A percentile compares a stretch with the other conserved stretches of the same genome.
phyloP scores from a whole-genome alignment of 2,329 filamentous ascomycete species.

The Herpotrichia juniperi region DNA sequence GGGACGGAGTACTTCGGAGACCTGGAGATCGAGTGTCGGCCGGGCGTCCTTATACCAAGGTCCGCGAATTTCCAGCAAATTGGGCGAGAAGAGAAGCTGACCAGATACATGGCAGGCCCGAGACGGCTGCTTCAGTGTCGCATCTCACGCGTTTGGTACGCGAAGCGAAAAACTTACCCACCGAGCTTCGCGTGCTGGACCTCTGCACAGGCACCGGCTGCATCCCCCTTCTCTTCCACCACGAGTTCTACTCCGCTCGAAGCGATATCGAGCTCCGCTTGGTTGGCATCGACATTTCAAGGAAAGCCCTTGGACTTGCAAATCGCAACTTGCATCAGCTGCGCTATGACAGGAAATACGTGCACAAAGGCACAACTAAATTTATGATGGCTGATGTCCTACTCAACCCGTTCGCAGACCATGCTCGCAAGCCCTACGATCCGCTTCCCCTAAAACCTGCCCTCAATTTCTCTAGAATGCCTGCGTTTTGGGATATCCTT shows the following conservation, averaged over 20 bases:
- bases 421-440: slow-evolving; percentile 3
- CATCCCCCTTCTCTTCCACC: slow-evolving; percentile 78
- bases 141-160: slow-evolving; percentile 37
- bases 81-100: background rate
- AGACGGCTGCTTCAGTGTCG: slow-evolving; percentile 51
- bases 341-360: slow-evolving; percentile 7
- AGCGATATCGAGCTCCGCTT: slow-evolving; percentile 53
- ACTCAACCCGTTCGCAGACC: slow-evolving; percentile 56
- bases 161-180: slow-evolving; percentile 23
- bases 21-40: slow-evolving; percentile 76
- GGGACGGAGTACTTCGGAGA: slow-evolving; percentile 87
- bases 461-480: slow-evolving; percentile 18
- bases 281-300: slow-evolving; percentile 77
- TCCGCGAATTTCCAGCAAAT: slow-evolving; percentile 35
- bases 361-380: slow-evolving; percentile 37
- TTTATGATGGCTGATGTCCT: slow-evolving; percentile 57
- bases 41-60: slow-evolving; percentile 85
- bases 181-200: slow-evolving; percentile 71
- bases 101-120: slow-evolving; percentile 42
- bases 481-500: slow-evolving; percentile 63
- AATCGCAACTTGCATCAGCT: slow-evolving; percentile 63
- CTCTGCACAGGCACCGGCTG: slow-evolving; percentile 92
- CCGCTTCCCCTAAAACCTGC: slow-evolving; percentile 18
- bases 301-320: slow-evolving; percentile 68
- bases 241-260: slow-evolving; percentile 57